Evolutionary conservation across 345 rosid species (phyloP), one percentile per base, ranked within the genome.

Genomic region (Syzygium oleosum): DNA sequence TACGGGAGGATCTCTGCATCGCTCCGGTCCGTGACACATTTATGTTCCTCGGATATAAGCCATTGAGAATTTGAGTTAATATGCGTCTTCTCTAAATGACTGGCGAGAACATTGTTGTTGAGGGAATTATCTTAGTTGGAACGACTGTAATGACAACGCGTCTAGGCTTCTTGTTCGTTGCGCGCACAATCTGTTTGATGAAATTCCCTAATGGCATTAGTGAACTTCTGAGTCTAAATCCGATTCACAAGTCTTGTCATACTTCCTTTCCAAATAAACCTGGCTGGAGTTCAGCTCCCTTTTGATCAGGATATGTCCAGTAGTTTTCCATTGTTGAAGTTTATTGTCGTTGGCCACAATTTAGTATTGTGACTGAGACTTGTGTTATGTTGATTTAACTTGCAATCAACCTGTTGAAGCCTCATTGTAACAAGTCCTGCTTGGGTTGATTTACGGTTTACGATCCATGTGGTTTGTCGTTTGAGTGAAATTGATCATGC

Each of bases 121-220:
- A 56, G 2, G 61, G 25, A 56, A 23, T 56, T n/a, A 1, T 56
- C 25, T 12, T 23, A 56, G 61, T 2, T 0, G 61, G 25, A 56
- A 56, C 23, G 61, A 56, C 13, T 0, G n/a, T n/a, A 56, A 22
- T 1, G 0, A 59, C 0, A 27, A 0, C 31, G 31, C 0, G 65
- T 59, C 0, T 11, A 25, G 65, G 65, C 65, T 59, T 27, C 65
- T 12, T 15, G 7, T 27, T 59, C 7, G 16, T 25, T 5, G 65
- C 5, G 31, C 65, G 5, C 16, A 59, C 65, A 7, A 25, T 59
- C 0, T 59, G 65, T 59, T 27, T 27, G 65, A 59, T 12, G 65
- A 0, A 59, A 27, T 27, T 27, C 65, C 1, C 65, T 5, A 4
- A 59, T 0, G 65, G 65, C 65, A 12, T 27, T 59, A 27, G 65